Base-by-base conservation (phyloP, 208 protist species). In the Leishmania martiniquensis region DNA sequence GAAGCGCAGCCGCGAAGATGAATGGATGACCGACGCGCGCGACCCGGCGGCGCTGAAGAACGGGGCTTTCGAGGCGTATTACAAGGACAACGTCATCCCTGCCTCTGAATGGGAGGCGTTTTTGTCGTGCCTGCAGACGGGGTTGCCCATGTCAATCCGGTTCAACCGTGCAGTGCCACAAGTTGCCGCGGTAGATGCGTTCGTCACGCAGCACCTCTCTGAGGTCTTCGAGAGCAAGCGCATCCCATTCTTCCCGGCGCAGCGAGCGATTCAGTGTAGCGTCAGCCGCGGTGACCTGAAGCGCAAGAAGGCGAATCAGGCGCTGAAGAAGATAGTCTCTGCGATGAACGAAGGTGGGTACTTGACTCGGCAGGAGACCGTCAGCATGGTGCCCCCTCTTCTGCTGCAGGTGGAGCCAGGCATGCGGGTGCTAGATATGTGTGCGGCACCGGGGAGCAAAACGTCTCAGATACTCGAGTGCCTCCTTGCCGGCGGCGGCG, bases 281-380 rank as follows among this genome's bases (percentile, higher is more conserved):
- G 81, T 96, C 47, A 95, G 93, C 66, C 89, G 92, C 29, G 90
- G 91, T 25, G 91, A 94, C 60, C 76, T 96, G 32, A 96, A 98
- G 88, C 91, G 92, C 20, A 89, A 88, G 80, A 84, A 73, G 47
- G 85, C 79, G 62, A 82, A 92, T 76, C 88, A 85, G 63, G 72
- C 81, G 39, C 67, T 92, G 17, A 96, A 97, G 77, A 89, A 86
- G 76, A 65, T 97, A 44, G 80, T 99, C 20, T 65, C 96, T 0
- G 86, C 88, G 32, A 85, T 98, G 42, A 96, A 90, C 85, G 92
- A 97, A 39, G 89, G 93, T 52, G 98, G 98, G 20, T 96, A 95
- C 76, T 78, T 99, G 32, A 97, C 94, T 7, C 93, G 98, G 13
- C 95, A 98, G 85, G 93, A 98, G 85, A 91, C 89, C 15, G 95